phyloP scores from a whole-genome alignment of 1,139 yeast species.

The Hansenula lynferdii region DNA sequence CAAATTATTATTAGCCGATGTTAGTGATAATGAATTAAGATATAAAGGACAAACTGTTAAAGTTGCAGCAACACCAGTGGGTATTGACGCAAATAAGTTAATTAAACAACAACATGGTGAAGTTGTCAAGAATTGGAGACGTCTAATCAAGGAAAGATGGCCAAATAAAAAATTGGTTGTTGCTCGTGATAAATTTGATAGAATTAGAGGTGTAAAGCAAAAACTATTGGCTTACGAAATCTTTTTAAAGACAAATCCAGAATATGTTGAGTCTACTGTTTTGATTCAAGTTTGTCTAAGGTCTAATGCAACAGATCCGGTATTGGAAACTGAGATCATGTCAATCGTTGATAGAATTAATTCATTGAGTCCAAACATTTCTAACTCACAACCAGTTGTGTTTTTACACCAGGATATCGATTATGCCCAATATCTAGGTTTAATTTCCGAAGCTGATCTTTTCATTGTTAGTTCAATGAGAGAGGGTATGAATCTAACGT shows the following conservation, averaged over 20 bases:
- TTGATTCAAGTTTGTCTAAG: constrained; percentile 79
- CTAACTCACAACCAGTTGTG: constrained; percentile 81
- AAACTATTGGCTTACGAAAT: constrained; percentile 83
- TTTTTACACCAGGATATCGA: constrained; percentile 84
- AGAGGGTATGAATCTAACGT: constrained; percentile 95
- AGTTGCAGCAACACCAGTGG: constrained; percentile 75
- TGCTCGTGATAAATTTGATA: constrained; percentile 84
- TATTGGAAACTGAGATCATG: constrained; percentile 68
- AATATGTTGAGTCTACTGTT: constrained; percentile 62
- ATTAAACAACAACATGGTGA: constrained; percentile 38
- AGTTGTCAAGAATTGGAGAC: constrained; percentile 65
- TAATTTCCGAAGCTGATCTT: constrained; percentile 78
- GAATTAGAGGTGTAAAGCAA: constrained; percentile 83
- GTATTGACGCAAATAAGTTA: constrained; percentile 72
- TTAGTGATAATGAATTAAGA: constrained; percentile 65
- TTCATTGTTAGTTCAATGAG: constrained; percentile 89
- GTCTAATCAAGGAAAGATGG: constrained; percentile 77
- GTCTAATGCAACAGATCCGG: constrained; percentile 44
- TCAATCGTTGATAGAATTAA: constrained; percentile 83
- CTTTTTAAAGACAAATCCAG: constrained; percentile 68
- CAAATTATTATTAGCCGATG: constrained; percentile 77
- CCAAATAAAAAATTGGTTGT: constrained; percentile 64
- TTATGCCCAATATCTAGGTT: constrained; percentile 83
- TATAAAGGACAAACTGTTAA: constrained; percentile 63
- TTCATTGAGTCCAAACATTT: constrained; percentile 64